Conservation (phyloP, 257 asterid genomes). For the Cinchona pubescens region DNA sequence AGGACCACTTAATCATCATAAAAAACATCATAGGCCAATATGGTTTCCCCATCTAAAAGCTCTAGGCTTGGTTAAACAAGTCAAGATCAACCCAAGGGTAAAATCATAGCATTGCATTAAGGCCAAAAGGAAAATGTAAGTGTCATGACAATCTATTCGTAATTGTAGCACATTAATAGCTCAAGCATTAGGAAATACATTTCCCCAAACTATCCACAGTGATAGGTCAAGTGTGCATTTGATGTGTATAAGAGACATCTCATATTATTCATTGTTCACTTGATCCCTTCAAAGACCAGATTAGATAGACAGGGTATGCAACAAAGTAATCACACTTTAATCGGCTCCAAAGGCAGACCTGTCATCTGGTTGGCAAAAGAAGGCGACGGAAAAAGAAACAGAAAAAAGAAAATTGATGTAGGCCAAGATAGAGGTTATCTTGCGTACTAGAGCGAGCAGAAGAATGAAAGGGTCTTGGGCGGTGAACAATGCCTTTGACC, state of each 20-base stretch:
- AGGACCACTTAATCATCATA: background rate
- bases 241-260: no score
- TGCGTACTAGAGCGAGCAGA: no score
- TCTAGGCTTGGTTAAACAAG: background rate
- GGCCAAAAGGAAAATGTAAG: slow-evolving; percentile 1
- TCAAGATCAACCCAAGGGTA: background rate
- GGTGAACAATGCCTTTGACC: no score
- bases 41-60: background rate
- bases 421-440: no score
- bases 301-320: background rate
- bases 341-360: background rate
- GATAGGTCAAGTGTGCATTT: background rate
- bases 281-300: background rate
- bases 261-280: no score
- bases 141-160: background rate
- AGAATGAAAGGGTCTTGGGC: no score
- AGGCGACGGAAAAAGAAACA: background rate
- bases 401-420: background rate
- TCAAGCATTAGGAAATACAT: background rate
- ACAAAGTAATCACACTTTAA: no score
- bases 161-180: background rate
- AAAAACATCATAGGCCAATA: background rate
- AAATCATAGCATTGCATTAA: background rate
- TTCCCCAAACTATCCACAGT: background rate
- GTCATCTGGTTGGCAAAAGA: background rate